Conservation (phyloP, 2,329 filamentous ascomycete species). For the Lecanoromycetidae sp. region DNA sequence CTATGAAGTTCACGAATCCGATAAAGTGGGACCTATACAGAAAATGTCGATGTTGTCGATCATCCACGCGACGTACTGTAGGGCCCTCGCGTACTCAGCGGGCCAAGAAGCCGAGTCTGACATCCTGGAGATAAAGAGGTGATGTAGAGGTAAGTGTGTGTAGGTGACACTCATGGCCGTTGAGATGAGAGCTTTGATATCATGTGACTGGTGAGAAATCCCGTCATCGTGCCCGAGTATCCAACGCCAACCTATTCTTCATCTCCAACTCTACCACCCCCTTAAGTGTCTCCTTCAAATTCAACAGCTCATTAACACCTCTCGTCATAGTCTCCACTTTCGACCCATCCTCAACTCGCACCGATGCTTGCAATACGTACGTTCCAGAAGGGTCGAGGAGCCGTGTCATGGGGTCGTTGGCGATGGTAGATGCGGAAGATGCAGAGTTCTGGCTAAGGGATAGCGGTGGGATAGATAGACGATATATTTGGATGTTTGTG, state of each 20-base stretch:
- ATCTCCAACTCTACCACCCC: conserved; percentile 45
- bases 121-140: too few relatives aligned
- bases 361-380: conserved; percentile 46
- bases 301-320: conserved; percentile 43
- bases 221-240: conserved; percentile 46
- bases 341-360: conserved; percentile 44
- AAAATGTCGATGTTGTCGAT: too few relatives aligned
- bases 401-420: conserved; percentile 18
- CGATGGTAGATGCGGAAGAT: too few relatives aligned
- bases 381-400: conserved; percentile 40
- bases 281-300: conserved; percentile 43
- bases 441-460: not conserved
- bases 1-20: too few relatives aligned
- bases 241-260: conserved; percentile 46
- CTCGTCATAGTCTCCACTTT: conserved; percentile 42
- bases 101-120: too few relatives aligned
- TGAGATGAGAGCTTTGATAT: too few relatives aligned
- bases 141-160: too few relatives aligned
- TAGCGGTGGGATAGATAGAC: conserved; percentile 37
- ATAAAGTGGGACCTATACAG: too few relatives aligned
- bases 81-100: too few relatives aligned
- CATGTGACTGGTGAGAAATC: too few relatives aligned
- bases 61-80: too few relatives aligned
- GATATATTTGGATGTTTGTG: conserved; percentile 44
- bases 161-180: too few relatives aligned